Evolutionary conservation across 371 early-diverging fungal species (phyloP), one percentile per base, ranked within the genome.

Genomic region (Syncephalastrum sp.): DNA sequence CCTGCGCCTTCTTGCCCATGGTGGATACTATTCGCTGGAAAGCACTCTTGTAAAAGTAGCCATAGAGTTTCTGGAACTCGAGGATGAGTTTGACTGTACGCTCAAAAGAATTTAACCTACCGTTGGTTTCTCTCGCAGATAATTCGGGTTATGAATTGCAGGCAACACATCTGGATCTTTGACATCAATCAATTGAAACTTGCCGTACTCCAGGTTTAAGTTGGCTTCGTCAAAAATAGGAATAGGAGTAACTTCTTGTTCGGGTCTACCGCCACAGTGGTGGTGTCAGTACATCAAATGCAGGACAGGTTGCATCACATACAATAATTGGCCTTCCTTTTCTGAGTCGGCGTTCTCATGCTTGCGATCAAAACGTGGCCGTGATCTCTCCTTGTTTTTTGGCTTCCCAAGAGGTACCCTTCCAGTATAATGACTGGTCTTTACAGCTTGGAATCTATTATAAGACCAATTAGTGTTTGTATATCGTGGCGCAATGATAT

Each of bases 11-110:
- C 12, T 45, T 42, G 19, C 50, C 44, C 17, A 63, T 7, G 15
- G 14, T 6, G 12, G 15, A 45, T 6, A 68, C 53, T 5, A 68
- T n/a, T 33, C 62, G 59, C 19, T 47, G 16, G 45, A 51, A 25
- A 3, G 64, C 70, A 47, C 69, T 68, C 10, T 23, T 17, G 43
- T 74, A 74, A 54, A 63, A 68, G 25, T 43, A 74, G 3, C 74
- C 74, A 42, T 14, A 10, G n/a, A 19, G 48, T 54, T 43, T 50
- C 58, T 57, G 24, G 24, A 27, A 16, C 15, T 6, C 29, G 19
- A 13, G 14, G 8, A 7, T 16, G 41, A 48, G 19, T 19, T 44
- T 10, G 43, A 5, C n/a, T 51, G 7, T 19, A 7, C 17, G 4
- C 3, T 1, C 14, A 47, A 15, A 13, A 29, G 7, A 10, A 2